Conservation (phyloP, 805 yeast genomes). For the Saccharomycopsis olivae region DNA sequence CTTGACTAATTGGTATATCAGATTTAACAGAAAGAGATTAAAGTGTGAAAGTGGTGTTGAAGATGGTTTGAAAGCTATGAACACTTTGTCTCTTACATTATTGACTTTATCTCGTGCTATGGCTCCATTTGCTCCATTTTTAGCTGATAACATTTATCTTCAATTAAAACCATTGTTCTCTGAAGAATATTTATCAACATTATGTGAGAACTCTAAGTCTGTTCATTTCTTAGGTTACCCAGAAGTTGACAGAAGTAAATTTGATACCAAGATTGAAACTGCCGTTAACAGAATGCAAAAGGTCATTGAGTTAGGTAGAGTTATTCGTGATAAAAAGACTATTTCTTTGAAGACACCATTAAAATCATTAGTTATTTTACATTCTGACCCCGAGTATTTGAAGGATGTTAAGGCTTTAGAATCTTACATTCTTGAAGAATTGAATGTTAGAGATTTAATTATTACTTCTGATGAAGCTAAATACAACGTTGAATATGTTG, state of each 20-base stretch:
- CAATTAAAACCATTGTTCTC: conserved; percentile 54
- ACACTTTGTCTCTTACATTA: conserved; percentile 83
- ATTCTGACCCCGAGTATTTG: conserved; percentile 64
- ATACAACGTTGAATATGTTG: conserved; percentile 86
- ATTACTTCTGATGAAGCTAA: conserved; percentile 85
- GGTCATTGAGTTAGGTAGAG: conserved; percentile 93
- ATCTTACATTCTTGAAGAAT: conserved; percentile 77
- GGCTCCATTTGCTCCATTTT: conserved; percentile 98
- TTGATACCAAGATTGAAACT: conserved; percentile 72
- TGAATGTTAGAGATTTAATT: conserved; percentile 80
- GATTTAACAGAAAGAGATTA: conserved; percentile 95
- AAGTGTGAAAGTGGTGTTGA: conserved; percentile 86
- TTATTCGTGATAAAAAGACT: conserved; percentile 89
- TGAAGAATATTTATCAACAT: conserved; percentile 42
- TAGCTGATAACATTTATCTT: conserved; percentile 82
- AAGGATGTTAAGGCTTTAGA: conserved; percentile 69
- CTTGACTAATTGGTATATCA: conserved; percentile 96
- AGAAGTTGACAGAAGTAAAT: conserved; percentile 63
- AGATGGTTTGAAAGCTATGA: conserved; percentile 80
- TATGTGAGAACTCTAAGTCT: conserved; percentile 56
- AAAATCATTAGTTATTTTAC: conserved; percentile 76
- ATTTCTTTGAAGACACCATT: conserved; percentile 93
- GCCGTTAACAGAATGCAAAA: conserved; percentile 95
- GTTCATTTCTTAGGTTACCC: conserved; percentile 96
- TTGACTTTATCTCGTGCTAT: conserved; percentile 85